Evolutionary conservation across 2,329 filamentous ascomycete species (phyloP).

Genomic region (Trichoderma afroharzianum): DNA sequence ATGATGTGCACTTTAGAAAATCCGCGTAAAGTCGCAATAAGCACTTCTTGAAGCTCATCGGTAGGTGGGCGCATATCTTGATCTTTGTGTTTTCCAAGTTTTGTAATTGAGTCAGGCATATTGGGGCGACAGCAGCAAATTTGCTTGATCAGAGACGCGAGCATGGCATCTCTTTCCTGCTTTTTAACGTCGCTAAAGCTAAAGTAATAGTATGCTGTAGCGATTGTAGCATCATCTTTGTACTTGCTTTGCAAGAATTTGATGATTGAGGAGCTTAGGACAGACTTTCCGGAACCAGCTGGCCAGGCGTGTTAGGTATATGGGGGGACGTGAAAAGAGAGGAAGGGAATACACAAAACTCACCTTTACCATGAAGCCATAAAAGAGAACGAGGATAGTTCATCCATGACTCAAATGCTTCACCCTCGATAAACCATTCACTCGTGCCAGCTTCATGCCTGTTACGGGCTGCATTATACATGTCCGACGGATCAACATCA

Average conservation of each 20-base stretch:
- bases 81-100: neutral
- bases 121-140: neutral
- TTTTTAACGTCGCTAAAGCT: constrained; percentile 10
- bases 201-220: constrained; percentile 8
- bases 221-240: neutral
- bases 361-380: constrained; percentile 18
- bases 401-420: constrained; percentile 5
- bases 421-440: neutral
- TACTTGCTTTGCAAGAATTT: neutral
- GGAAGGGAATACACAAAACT: neutral
- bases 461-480: neutral
- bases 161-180: constrained; percentile 7
- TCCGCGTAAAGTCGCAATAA: neutral
- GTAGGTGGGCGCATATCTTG: neutral
- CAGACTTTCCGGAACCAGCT: constrained; percentile 10
- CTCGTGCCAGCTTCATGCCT: neutral
- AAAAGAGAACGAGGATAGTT: neutral
- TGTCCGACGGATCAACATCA: neutral
- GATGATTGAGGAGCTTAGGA: neutral
- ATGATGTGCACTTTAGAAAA: constrained; percentile 5
- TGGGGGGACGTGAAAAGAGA: neutral
- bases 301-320: neutral
- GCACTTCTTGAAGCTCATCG: neutral
- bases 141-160: constrained; percentile 14
- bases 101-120: constrained; percentile 3